Evolutionary conservation across 805 yeast genomes (phyloP), one percentile per base, ranked within the genome.

Genomic region (Saccharomycopsis vini): DNA sequence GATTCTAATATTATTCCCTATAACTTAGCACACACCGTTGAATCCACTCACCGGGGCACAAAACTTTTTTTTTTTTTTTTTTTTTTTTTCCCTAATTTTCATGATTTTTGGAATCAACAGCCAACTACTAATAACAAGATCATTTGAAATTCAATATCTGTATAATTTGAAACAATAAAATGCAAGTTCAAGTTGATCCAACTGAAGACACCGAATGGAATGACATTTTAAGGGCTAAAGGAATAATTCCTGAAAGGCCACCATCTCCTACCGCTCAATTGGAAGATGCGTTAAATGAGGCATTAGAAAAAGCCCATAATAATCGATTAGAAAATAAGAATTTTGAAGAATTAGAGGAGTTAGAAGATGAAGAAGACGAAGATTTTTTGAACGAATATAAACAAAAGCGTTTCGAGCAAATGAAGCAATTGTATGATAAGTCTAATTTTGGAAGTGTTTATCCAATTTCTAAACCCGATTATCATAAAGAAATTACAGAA

Each of bases 131-230:
- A n/a, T n/a, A n/a, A n/a, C n/a, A n/a, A n/a, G n/a, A n/a, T n/a
- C n/a, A n/a, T n/a, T n/a, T n/a, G n/a, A n/a, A n/a, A n/a, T n/a
- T n/a, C n/a, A n/a, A n/a, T n/a, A n/a, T n/a, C n/a, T n/a, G n/a
- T n/a, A n/a, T n/a, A n/a, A n/a, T n/a, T n/a, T n/a, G n/a, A 26
- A 9, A 26, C 10, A 26, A 26, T 9, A 26, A 26, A 39, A 49
- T 49, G 50, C 38, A 79, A 52, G 88, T 88, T 39, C 86, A 88
- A 62, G 95, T 89, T 43, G 89, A 92, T 62, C 97, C 95, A 29
- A 76, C 75, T 50, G 99, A 92, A 62, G 99, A 92, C 60, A 92
- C 98, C 0, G 98, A 92, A 62, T 92, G 99, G 98, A 92, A 92
- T 59, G 99, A 92, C 62, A 88, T 92, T 52, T 70, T 92, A 36